These are phyloP conservation scores for Euphrasia arctica DNA, from an alignment of 305 asterid genomes.

Conservation along the genomic window DNA sequence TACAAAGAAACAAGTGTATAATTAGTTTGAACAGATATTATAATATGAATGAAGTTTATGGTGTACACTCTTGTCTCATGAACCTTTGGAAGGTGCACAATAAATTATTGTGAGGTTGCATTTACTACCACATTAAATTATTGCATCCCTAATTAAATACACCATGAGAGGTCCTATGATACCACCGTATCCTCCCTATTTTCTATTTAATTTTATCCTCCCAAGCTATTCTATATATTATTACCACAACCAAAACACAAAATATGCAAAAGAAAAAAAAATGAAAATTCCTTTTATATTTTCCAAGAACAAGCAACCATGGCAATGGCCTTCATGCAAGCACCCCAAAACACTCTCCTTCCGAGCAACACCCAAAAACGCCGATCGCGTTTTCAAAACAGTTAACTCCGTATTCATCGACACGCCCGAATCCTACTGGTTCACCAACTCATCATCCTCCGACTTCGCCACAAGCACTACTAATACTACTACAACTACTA, in stretches of 20 bases:
- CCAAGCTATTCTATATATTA: slow-evolving; percentile 30
- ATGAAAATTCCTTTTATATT: slow-evolving; percentile 59
- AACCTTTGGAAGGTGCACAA: too few species aligned
- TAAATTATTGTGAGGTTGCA: slow-evolving; percentile 32
- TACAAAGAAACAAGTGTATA: too few species aligned
- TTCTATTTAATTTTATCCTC: slow-evolving; percentile 5
- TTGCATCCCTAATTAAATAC: slow-evolving; percentile 35
- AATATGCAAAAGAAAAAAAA: neutral
- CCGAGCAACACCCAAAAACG: neutral
- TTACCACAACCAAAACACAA: slow-evolving; percentile 30
- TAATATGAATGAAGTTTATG: too few species aligned
- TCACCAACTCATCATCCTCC: slow-evolving; percentile 41
- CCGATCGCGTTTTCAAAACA: slow-evolving; percentile 67
- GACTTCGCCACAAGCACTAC: slow-evolving; percentile 41
- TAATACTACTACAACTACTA: slow-evolving; percentile 37
- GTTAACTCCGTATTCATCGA: slow-evolving; percentile 71
- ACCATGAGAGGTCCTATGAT: slow-evolving; percentile 42
- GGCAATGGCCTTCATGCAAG: slow-evolving; percentile 83
- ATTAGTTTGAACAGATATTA: too few species aligned
- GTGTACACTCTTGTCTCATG: too few species aligned
- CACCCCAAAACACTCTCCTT: slow-evolving; percentile 70
- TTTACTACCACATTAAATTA: slow-evolving; percentile 34
- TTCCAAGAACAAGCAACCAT: slow-evolving; percentile 53
- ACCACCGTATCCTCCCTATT: slow-evolving; percentile 42
- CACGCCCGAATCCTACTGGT: slow-evolving; percentile 23